These are phyloP conservation scores for Yarrowia sp. DNA, from an alignment of 805 yeast species.

Conservation along the genomic window DNA sequence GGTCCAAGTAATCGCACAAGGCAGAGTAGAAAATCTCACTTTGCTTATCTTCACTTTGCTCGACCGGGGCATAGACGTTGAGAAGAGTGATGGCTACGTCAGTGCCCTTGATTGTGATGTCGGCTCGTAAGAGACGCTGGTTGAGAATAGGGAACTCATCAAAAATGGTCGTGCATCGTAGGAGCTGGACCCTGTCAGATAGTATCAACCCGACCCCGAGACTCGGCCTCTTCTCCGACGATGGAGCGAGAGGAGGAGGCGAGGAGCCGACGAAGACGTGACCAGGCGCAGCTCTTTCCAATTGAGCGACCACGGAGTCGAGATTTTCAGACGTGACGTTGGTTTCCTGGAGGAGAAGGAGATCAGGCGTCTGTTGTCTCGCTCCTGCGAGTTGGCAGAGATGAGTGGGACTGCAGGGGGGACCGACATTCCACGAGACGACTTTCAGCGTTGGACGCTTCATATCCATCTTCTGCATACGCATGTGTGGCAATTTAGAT, in stretches of 20 bases:
- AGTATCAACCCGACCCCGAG: not conserved
- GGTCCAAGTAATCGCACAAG: not conserved
- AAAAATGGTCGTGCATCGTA: not conserved
- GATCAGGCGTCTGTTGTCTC: not conserved
- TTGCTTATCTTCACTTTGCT: not conserved
- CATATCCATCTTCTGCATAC: slow-evolving; percentile 8
- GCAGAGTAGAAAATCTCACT: not conserved
- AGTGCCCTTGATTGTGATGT: not conserved
- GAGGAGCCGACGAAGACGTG: not conserved
- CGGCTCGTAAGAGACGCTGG: not conserved
- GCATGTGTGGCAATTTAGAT: not conserved
- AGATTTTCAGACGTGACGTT: not conserved
- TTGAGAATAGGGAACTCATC: not conserved
- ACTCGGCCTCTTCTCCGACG: slow-evolving; percentile 1
- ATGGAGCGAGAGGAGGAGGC: not conserved
- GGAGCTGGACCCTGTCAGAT: not conserved
- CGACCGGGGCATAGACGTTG: slow-evolving; percentile 6
- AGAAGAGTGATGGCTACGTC: not conserved
- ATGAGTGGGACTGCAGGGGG: not conserved
- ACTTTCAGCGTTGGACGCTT: slow-evolving; percentile 6
- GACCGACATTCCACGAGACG: slow-evolving; percentile 2
- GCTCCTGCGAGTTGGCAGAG: not conserved
- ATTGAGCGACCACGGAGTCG: not conserved
- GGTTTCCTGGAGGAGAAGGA: slow-evolving; percentile 7
- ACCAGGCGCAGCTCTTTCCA: not conserved